phyloP scores from a whole-genome alignment of 306 rosid genomes.

The Lotus japonicus region DNA sequence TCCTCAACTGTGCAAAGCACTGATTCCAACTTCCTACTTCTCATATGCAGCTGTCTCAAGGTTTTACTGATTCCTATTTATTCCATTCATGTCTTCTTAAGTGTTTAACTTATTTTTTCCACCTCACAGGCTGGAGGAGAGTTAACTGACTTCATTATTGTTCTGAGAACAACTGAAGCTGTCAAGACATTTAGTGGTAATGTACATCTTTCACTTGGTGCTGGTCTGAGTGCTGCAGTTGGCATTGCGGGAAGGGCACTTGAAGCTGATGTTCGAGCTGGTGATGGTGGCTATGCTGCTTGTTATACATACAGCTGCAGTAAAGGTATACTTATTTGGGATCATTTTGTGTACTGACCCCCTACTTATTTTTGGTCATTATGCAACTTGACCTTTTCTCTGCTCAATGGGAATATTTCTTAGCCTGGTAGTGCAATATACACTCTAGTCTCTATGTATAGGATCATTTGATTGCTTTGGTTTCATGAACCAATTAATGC shows the following conservation, averaged over 20 bases:
- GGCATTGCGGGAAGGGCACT: constrained; percentile 78
- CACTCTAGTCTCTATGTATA: too few species aligned
- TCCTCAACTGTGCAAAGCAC: constrained; percentile 7
- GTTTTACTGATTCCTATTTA: background rate
- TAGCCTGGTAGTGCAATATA: too few species aligned
- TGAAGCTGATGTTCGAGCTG: constrained; percentile 97
- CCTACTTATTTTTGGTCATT: background rate
- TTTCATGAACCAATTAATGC: too few species aligned
- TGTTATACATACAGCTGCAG: constrained; percentile 95
- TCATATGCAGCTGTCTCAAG: background rate
- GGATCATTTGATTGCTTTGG: too few species aligned
- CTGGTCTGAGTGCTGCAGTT: constrained; percentile 93
- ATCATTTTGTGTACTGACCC: background rate
- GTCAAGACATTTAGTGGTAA: constrained; percentile 79
- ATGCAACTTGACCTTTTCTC: too few species aligned
- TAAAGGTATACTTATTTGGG: constrained; percentile 55
- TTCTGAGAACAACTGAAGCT: constrained; percentile 75
- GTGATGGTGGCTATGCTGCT: constrained; percentile 89
- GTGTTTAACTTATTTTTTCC: background rate
- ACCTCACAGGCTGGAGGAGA: constrained; percentile 86
- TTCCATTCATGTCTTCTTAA: constrained; percentile 8
- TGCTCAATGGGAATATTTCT: too few species aligned
- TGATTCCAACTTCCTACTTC: background rate
- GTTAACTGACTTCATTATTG: constrained; percentile 81
- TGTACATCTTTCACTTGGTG: constrained; percentile 79